Conservation (phyloP, 2,329 filamentous ascomycete genomes). For the Calonectria naviculata region DNA sequence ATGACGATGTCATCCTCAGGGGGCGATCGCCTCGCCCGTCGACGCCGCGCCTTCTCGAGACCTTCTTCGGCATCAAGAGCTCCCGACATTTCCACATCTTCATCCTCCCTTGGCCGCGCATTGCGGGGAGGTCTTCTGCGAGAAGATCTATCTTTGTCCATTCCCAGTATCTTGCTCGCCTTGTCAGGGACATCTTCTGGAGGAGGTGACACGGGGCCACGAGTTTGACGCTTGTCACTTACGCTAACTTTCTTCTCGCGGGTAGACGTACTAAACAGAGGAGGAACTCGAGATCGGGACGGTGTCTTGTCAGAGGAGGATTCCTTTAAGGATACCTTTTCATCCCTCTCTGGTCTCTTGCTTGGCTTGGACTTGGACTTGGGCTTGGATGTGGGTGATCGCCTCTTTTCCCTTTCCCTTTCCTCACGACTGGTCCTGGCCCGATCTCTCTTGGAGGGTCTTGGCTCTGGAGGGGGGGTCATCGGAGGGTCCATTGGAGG, state of each 20-base stretch:
- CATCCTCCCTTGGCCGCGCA: slow-evolving; percentile 37
- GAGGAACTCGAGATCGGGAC: slow-evolving; percentile 66
- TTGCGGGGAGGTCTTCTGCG: slow-evolving; percentile 59
- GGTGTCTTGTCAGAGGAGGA: slow-evolving; percentile 77
- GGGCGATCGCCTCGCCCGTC: slow-evolving; percentile 44
- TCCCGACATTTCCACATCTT: slow-evolving; percentile 62
- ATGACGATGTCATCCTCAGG: slow-evolving; percentile 55
- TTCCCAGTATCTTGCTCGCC: slow-evolving; percentile 81
- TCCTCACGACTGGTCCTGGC: slow-evolving; percentile 77
- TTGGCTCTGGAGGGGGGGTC: slow-evolving; percentile 65
- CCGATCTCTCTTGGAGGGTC: slow-evolving; percentile 78
- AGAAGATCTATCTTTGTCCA: slow-evolving; percentile 50
- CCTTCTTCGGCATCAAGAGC: slow-evolving; percentile 51
- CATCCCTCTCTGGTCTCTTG: slow-evolving; percentile 71
- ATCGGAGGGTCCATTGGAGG: slow-evolving; percentile 33
- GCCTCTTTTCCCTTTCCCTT: slow-evolving; percentile 54
- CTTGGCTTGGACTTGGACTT: slow-evolving; percentile 69
- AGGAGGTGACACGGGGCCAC: slow-evolving; percentile 77
- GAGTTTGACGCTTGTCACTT: slow-evolving; percentile 69
- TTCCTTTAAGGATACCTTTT: slow-evolving; percentile 72
- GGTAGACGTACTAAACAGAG: slow-evolving; percentile 76
- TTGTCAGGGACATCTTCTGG: slow-evolving; percentile 78
- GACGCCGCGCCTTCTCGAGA: slow-evolving; percentile 45
- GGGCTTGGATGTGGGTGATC: slow-evolving; percentile 70
- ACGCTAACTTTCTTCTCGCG: slow-evolving; percentile 70